Percentiles rank a stretch among this genome's conserved stretches.
Conservation (phyloP, 2,329 filamentous ascomycete genomes). For the Colletotrichum lindemuthianum region DNA sequence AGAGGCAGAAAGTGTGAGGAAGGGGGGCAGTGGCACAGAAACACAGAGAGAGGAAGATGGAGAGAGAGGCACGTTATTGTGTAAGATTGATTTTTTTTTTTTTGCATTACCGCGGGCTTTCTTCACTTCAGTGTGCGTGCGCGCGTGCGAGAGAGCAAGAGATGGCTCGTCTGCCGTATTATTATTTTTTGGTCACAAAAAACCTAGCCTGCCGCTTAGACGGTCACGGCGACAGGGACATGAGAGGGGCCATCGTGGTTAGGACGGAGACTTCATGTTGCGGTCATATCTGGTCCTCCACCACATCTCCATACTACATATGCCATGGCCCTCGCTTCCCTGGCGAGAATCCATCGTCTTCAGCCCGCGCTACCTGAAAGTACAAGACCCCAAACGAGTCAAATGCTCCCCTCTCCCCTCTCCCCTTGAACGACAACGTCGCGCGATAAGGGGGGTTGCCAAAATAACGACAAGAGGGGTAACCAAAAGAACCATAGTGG, state of each 20-base stretch:
- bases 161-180: constrained; percentile 6
- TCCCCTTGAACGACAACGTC: too few species aligned
- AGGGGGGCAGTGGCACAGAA: too few species aligned
- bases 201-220: constrained; percentile 23
- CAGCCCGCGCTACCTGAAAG: too few species aligned
- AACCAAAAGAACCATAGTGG: background rate
- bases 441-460: constrained; percentile 7
- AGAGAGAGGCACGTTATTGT: background rate
- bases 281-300: constrained; percentile 1
- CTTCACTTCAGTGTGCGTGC: constrained; percentile 13
- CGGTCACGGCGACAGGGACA: constrained; percentile 24
- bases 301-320: background rate
- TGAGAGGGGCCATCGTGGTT: constrained; percentile 14
- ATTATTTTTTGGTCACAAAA: constrained; percentile 14
- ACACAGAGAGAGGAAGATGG: too few species aligned
- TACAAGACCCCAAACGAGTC: too few species aligned
- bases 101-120: constrained; percentile 2
- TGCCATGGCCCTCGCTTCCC: background rate
- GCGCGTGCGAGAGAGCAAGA: constrained; percentile 1
- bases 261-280: constrained; percentile 3
- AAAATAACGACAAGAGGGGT: constrained; percentile 4
- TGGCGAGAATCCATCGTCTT: background rate
- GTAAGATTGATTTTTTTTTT: constrained; percentile 22
- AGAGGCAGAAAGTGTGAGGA: too few species aligned
- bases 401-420: too few species aligned